Conservation (phyloP, 345 rosid genomes). For the Eucalyptus melliodora region DNA sequence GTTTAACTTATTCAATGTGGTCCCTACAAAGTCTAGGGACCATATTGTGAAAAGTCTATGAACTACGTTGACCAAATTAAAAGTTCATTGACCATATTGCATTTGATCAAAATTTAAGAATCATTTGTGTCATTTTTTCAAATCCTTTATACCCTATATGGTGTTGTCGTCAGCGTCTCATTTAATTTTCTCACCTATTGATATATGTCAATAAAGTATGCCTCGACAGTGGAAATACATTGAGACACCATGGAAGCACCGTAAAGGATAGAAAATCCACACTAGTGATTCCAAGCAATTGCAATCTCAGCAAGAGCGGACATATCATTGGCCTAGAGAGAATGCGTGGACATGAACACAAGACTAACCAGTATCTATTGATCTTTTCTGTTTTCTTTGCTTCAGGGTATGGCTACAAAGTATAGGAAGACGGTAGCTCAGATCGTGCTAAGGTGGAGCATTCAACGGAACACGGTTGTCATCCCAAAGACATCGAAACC, state of each 20-base stretch:
- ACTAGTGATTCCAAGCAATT: not conserved
- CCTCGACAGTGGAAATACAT: not conserved
- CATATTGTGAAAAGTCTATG: too few species aligned
- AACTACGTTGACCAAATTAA: too few species aligned
- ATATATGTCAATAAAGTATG: not conserved
- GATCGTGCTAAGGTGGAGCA: constrained; percentile 67
- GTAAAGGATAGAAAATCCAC: not conserved
- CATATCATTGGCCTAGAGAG: not conserved
- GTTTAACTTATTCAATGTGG: too few species aligned
- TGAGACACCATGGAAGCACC: not conserved
- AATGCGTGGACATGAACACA: not conserved
- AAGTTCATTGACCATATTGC: too few species aligned
- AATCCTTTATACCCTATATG: not conserved
- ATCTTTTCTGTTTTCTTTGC: not conserved
- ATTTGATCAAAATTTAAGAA: too few species aligned
- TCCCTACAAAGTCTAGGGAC: too few species aligned
- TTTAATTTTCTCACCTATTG: not conserved
- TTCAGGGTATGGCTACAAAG: constrained; percentile 62
- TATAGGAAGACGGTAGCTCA: constrained; percentile 69
- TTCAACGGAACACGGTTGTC: constrained; percentile 60
- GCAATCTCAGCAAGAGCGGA: not conserved
- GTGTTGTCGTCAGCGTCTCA: not conserved
- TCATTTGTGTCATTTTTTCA: too few species aligned
- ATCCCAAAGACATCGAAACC: constrained; percentile 72
- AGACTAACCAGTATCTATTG: not conserved